Conservation (phyloP, 139 green algal species). For the Chlorella sp. region DNA sequence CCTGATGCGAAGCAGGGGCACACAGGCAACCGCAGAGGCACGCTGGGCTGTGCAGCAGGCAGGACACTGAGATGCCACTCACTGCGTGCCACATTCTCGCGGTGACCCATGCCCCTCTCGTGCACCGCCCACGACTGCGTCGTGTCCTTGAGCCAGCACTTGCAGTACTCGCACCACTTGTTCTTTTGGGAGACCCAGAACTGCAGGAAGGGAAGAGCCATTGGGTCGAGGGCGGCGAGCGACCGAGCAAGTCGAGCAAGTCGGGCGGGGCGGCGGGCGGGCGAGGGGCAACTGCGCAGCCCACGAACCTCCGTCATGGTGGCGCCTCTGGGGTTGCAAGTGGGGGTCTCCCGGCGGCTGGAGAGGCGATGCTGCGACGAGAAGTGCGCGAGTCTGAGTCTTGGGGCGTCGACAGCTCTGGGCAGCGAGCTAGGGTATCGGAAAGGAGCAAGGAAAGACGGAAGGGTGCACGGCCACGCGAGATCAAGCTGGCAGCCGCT, state of each 20-base stretch:
- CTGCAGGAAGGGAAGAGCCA: not conserved
- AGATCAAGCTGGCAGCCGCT: no score
- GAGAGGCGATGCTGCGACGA: no score
- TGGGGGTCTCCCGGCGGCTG: not conserved
- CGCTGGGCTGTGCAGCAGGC: no score
- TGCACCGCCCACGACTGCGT: constrained; percentile 39
- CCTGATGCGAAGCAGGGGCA: not conserved
- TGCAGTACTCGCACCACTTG: constrained; percentile 61
- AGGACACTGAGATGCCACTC: constrained; percentile 7
- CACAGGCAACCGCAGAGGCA: no score
- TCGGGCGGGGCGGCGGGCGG: not conserved
- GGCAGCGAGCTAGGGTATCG: not conserved
- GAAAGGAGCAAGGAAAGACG: not conserved
- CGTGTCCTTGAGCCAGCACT: constrained; percentile 63
- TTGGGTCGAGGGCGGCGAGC: not conserved
- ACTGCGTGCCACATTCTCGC: constrained; percentile 57
- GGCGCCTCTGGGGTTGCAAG: not conserved
- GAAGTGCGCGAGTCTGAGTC: no score
- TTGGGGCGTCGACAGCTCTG: no score
- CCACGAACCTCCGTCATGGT: constrained; percentile 13
- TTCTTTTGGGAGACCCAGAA: constrained; percentile 49
- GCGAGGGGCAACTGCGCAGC: not conserved
- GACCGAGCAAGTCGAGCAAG: not conserved
- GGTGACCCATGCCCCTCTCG: constrained; percentile 56
- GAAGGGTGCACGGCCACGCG: no score